phyloP scores from a whole-genome alignment of 345 rosid genomes.

The rapeseed (Brassica napus) region Da-Ae NC_063452.1:8137001-8137500 shows the following conservation, averaged over 20 bases:
- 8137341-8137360: not conserved
- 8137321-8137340: not conserved
- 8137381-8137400: too few species aligned
- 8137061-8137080: not conserved
- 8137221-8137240: not conserved
- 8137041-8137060: not conserved
- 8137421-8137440: too few species aligned
- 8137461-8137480: too few species aligned
- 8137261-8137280: not conserved
- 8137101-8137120: constrained; percentile 3
- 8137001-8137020: constrained; percentile 9
- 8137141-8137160: not conserved
- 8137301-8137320: not conserved
- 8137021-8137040: not conserved
- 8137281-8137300: not conserved
- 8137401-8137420: too few species aligned
- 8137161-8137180: not conserved
- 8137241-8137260: not conserved
- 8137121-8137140: not conserved
- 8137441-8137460: too few species aligned
- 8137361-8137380: not conserved
- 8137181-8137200: not conserved
- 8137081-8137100: constrained; percentile 7
- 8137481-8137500: too few species aligned
- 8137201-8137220: constrained; percentile 2